phyloP scores from a whole-genome alignment of 768 basidiomycete species.

The Russula virescens region DNA sequence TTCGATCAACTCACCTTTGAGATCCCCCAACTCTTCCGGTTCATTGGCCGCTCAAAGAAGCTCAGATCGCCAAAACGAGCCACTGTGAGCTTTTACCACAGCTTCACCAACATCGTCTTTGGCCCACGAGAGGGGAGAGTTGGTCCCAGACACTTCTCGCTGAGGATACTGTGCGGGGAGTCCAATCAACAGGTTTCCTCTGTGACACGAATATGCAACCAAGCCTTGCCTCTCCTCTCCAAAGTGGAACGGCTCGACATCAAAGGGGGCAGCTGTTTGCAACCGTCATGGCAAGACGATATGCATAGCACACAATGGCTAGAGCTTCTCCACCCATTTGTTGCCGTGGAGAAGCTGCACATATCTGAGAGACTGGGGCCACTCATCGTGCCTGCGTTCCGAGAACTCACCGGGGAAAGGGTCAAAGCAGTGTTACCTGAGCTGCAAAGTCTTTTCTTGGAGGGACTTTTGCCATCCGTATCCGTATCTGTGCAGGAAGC shows the following conservation, averaged over 20 bases:
- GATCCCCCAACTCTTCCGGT: not conserved
- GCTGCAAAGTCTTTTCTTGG: not conserved
- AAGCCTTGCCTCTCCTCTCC: not conserved
- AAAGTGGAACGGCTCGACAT: not conserved
- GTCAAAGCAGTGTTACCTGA: not conserved
- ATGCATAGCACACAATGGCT: not conserved
- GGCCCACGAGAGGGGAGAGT: not conserved
- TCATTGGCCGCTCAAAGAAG: not conserved
- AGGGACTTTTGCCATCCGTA: not conserved
- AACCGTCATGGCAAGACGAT: not conserved
- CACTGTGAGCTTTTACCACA: not conserved
- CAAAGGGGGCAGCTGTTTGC: not conserved
- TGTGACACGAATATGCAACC: not conserved
- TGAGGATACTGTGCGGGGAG: not conserved
- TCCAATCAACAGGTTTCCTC: constrained; percentile 5
- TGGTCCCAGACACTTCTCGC: not conserved
- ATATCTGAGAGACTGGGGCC: not conserved
- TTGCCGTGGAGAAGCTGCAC: not conserved
- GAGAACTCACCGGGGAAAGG: not conserved
- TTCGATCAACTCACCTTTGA: not conserved
- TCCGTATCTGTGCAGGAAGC: not conserved
- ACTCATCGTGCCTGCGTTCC: not conserved
- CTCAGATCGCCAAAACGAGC: not conserved
- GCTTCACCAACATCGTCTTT: not conserved
- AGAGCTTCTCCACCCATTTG: not conserved